Evolutionary conservation across 2,329 filamentous ascomycete species (phyloP).

Genomic region (Sclerotinia minor): DNA sequence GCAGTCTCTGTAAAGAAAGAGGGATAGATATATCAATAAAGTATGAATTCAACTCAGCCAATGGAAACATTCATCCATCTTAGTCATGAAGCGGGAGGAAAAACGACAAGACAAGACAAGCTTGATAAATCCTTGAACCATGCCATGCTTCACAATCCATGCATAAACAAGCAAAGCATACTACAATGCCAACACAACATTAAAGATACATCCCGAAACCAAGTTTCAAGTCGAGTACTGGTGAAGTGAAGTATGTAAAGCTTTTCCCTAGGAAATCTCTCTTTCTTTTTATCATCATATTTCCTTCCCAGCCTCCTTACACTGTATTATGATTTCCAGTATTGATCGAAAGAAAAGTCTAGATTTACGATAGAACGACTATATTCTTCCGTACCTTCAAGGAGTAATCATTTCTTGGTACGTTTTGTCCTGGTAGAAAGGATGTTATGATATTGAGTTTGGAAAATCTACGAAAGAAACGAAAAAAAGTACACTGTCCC

Average conservation of each 20-base stretch:
- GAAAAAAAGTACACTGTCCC: no score
- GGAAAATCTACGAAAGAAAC: not conserved
- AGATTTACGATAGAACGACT: not conserved
- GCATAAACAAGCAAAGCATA: no score
- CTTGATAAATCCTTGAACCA: conserved; percentile 3
- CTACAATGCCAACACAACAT: conserved; percentile 17
- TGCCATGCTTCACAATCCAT: conserved; percentile 6
- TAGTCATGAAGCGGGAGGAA: not conserved
- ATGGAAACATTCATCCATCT: not conserved
- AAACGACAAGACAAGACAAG: no score
- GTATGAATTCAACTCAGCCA: no score
- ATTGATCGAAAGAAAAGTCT: not conserved
- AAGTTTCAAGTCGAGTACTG: not conserved
- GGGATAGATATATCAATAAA: no score
- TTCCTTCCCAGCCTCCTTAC: not conserved
- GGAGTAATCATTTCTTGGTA: not conserved
- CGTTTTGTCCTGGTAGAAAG: not conserved
- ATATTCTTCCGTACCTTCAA: not conserved
- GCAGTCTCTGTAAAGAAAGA: no score
- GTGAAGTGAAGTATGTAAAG: no score
- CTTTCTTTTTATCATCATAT: not conserved
- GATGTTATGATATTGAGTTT: not conserved
- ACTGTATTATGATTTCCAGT: not conserved
- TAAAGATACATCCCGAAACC: conserved; percentile 1
- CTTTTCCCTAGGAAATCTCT: no score